These are phyloP conservation scores for Entomortierella lignicola DNA, from an alignment of 192 early-diverging fungal species.

Conservation along the genomic window DNA sequence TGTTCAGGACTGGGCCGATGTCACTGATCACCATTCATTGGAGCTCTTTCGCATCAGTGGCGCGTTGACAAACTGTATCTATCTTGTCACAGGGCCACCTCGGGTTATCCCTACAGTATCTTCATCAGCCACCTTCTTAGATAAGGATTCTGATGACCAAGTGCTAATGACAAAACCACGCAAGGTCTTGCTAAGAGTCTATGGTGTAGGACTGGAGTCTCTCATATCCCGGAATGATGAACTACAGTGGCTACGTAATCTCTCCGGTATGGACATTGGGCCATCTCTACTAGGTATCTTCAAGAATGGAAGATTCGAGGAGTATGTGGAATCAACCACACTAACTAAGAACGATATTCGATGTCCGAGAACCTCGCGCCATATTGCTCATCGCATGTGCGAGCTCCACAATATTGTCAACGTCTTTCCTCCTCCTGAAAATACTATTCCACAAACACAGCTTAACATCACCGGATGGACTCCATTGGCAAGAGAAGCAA, in stretches of 20 bases:
- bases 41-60: slow-evolving; percentile 45
- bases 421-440: slow-evolving; percentile 66
- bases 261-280: slow-evolving; percentile 77
- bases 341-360: slow-evolving; percentile 77
- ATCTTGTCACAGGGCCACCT: slow-evolving; percentile 30
- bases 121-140: background rate
- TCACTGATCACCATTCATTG: slow-evolving; percentile 25
- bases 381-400: slow-evolving; percentile 78
- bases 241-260: slow-evolving; percentile 77
- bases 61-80: slow-evolving; percentile 53
- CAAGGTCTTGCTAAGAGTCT: slow-evolving; percentile 77
- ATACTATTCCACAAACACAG: slow-evolving; percentile 70
- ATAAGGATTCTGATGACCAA: background rate
- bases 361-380: slow-evolving; percentile 66
- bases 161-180: slow-evolving; percentile 1
- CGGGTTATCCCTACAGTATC: background rate
- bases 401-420: slow-evolving; percentile 76
- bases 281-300: slow-evolving; percentile 81
- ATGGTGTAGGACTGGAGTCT: slow-evolving; percentile 83
- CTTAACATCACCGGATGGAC: slow-evolving; percentile 74
- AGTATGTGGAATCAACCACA: slow-evolving; percentile 81
- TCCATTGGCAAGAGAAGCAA: slow-evolving; percentile 52
- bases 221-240: slow-evolving; percentile 82
- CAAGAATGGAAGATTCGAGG: slow-evolving; percentile 87
- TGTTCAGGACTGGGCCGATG: slow-evolving; percentile 49